phyloP scores from a whole-genome alignment of 2,329 filamentous ascomycete genomes.

The Fusarium decemcellulare region DNA sequence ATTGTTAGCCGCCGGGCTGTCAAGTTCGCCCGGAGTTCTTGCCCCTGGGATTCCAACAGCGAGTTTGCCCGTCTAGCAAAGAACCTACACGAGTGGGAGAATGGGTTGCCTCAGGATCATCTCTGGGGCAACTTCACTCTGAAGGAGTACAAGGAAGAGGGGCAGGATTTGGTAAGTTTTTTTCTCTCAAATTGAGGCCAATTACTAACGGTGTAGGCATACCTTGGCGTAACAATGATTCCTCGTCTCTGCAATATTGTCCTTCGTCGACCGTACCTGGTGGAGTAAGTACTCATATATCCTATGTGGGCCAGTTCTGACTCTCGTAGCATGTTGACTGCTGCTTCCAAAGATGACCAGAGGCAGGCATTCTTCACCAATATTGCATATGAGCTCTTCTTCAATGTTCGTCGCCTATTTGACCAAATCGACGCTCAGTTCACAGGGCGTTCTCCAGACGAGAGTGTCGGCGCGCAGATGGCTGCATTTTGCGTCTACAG shows the following conservation, averaged over 20 bases:
- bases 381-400: slow-evolving; percentile 64
- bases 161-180: slow-evolving; percentile 62
- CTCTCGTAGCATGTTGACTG: slow-evolving; percentile 58
- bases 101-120: slow-evolving; percentile 62
- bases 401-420: slow-evolving; percentile 62
- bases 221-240: slow-evolving; percentile 69
- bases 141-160: slow-evolving; percentile 61
- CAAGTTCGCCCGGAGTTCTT: slow-evolving; percentile 57
- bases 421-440: slow-evolving; percentile 68
- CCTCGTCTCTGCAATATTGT: slow-evolving; percentile 71
- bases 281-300: slow-evolving; percentile 57
- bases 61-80: slow-evolving; percentile 62
- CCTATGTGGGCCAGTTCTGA: slow-evolving; percentile 1
- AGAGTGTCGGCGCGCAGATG: slow-evolving; percentile 68
- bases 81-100: slow-evolving; percentile 64
- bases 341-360: slow-evolving; percentile 55
- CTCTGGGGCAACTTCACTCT: slow-evolving; percentile 61
- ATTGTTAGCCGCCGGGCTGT: slow-evolving; percentile 64
- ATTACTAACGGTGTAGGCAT: slow-evolving; percentile 57
- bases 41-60: slow-evolving; percentile 63
- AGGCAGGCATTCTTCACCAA: slow-evolving; percentile 57
- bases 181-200: neutral
- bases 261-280: slow-evolving; percentile 66
- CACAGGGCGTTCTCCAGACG: slow-evolving; percentile 59
- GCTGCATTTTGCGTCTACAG: slow-evolving; percentile 69